Evolutionary conservation across 2,329 filamentous ascomycete genomes (phyloP).

Genomic region (Colletotrichum orbiculare): DNA sequence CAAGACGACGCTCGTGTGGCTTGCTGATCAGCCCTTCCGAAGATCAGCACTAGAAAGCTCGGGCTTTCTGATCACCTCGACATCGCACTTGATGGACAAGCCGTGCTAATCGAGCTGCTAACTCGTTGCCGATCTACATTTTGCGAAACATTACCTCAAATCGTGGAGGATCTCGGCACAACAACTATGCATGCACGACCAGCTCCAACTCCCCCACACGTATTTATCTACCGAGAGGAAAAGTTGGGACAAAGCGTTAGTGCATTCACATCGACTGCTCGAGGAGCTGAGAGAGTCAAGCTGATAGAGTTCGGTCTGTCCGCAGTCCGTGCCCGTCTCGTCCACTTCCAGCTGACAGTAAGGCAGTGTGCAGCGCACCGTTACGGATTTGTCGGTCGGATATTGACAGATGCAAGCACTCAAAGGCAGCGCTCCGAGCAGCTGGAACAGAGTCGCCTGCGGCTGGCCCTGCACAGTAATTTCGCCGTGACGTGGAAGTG

Average conservation of each 20-base stretch:
- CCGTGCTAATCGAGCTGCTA: conserved; percentile 7
- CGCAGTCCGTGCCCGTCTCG: conserved; percentile 35
- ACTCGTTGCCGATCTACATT: conserved; percentile 27
- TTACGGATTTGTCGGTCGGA: background rate
- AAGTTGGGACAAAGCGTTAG: background rate
- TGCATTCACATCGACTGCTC: background rate
- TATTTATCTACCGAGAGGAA: conserved; percentile 12
- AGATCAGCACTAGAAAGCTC: conserved; percentile 16
- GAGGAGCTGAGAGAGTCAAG: conserved; percentile 14
- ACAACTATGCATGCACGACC: conserved; percentile 14
- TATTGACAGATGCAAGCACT: conserved; percentile 31
- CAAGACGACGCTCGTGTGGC: conserved; percentile 1
- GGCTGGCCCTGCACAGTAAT: background rate
- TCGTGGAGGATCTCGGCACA: conserved; percentile 27
- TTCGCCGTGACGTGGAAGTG: no score
- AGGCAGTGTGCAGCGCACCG: no score
- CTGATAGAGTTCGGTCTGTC: conserved; percentile 31
- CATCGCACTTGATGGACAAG: no score
- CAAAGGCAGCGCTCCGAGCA: conserved; percentile 10
- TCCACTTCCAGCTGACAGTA: conserved; percentile 20
- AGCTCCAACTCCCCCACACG: conserved; percentile 21
- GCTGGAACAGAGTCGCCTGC: conserved; percentile 5
- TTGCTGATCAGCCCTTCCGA: background rate
- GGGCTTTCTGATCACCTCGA: no score
- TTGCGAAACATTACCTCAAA: conserved; percentile 28